Percentiles rank a stretch among this genome's conserved stretches.
phyloP scores from a whole-genome alignment of 2,329 filamentous ascomycete species.

The Paraconiothyrium sp. region DNA sequence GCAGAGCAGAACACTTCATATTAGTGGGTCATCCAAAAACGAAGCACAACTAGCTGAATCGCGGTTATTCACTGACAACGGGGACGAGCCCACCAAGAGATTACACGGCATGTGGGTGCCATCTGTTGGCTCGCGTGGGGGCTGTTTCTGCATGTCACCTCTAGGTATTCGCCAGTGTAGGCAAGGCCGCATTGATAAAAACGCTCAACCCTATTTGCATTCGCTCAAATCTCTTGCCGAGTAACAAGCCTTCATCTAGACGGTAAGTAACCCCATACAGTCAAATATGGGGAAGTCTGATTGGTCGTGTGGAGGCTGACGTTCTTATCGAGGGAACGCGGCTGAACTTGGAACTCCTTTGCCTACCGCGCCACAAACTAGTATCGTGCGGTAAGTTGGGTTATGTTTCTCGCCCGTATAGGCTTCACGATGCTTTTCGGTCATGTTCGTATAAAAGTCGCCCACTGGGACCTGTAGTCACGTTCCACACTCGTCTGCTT shows the following conservation, averaged over 20 bases:
- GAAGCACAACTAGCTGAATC: background rate
- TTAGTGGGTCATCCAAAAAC: background rate
- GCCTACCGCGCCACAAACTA: constrained; percentile 8
- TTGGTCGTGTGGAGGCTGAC: background rate
- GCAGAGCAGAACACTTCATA: background rate
- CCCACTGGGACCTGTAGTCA: background rate
- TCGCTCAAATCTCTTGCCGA: background rate
- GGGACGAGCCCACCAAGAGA: background rate
- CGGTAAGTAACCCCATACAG: no score
- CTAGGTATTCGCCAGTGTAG: background rate
- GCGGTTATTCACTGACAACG: background rate
- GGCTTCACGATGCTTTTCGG: background rate
- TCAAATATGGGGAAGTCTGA: background rate
- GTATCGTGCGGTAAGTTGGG: background rate
- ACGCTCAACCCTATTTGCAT: constrained; percentile 2
- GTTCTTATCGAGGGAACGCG: constrained; percentile 6
- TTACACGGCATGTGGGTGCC: constrained; percentile 1
- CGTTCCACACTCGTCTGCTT: background rate
- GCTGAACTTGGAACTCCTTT: constrained; percentile 14
- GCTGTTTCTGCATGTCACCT: background rate
- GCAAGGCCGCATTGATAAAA: background rate
- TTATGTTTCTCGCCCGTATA: constrained; percentile 5
- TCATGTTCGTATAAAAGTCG: constrained; percentile 8
- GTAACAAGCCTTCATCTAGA: constrained; percentile 1
- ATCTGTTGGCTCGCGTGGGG: constrained; percentile 9